These are phyloP conservation scores for Venustampulla echinocandica DNA, from an alignment of 495 filamentous ascomycete genomes.

Conservation along the genomic window DNA sequence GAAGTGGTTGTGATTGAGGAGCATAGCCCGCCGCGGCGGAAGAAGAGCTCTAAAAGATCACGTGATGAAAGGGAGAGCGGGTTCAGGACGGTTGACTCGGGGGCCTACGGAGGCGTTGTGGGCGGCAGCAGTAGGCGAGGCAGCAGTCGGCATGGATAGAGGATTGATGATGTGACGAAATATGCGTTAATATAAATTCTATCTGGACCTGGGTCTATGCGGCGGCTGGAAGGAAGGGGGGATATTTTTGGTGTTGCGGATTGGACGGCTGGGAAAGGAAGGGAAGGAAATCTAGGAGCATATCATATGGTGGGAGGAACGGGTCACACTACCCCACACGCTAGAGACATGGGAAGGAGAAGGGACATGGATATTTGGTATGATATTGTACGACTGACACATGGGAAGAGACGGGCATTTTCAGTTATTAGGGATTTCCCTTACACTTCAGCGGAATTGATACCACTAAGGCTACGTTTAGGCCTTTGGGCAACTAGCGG, in stretches of 20 bases:
- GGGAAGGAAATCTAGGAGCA: background rate
- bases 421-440: too few species aligned
- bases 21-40: slow-evolving; percentile 23
- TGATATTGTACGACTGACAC: too few species aligned
- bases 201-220: background rate
- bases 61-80: slow-evolving; percentile 17
- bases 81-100: slow-evolving; percentile 23
- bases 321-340: too few species aligned
- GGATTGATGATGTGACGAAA: background rate
- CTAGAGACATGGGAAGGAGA: too few species aligned
- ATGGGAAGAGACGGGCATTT: too few species aligned
- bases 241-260: background rate
- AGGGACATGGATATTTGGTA: too few species aligned
- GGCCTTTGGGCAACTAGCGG: too few species aligned
- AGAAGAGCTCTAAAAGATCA: slow-evolving; percentile 10
- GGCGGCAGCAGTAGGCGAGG: slow-evolving; percentile 51
- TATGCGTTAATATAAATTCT: background rate
- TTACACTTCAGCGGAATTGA: too few species aligned
- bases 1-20: slow-evolving; percentile 27
- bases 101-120: slow-evolving; percentile 18
- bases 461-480: too few species aligned
- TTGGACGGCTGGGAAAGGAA: background rate
- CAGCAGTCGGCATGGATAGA: slow-evolving; percentile 11
- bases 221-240: background rate
- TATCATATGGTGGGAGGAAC: too few species aligned